These are phyloP conservation scores for Scenedesmus sp. DNA, from an alignment of 163 green algal genomes.

Conservation along the genomic window DNA sequence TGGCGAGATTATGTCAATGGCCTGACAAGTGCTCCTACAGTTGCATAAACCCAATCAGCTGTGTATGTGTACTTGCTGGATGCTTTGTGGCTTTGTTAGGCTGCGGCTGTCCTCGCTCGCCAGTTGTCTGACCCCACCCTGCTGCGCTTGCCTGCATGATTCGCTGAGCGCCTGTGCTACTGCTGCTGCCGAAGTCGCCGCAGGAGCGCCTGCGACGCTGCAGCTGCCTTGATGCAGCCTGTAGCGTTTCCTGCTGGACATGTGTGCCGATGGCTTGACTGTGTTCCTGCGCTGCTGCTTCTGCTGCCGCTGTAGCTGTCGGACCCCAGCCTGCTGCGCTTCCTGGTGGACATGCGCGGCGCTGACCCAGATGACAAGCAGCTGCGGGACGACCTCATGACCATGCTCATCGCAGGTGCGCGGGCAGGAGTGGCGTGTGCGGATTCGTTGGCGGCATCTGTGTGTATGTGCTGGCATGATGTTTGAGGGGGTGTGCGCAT, in stretches of 20 bases:
- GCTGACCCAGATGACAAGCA: conserved; percentile 92
- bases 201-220: neutral
- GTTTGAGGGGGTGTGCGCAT: too few species aligned
- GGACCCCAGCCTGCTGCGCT: conserved; percentile 95
- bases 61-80: too few species aligned
- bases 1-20: too few species aligned
- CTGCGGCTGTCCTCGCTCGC: too few species aligned
- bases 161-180: conserved; percentile 56
- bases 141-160: conserved; percentile 87
- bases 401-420: conserved; percentile 72
- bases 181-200: conserved; percentile 2
- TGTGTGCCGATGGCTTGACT: conserved; percentile 67
- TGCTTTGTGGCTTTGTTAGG: neutral
- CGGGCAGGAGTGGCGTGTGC: neutral
- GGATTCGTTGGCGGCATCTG: neutral
- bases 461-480: neutral
- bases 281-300: neutral
- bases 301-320: conserved; percentile 65
- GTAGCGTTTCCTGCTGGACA: conserved; percentile 97
- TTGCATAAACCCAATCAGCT: too few species aligned
- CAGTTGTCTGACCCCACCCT: conserved; percentile 90
- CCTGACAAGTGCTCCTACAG: too few species aligned
- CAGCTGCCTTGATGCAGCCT: conserved; percentile 69
- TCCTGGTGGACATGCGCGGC: conserved; percentile 97
- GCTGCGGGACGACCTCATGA: conserved; percentile 96